Percentiles rank a stretch among this genome's conserved stretches.
phyloP scores from a whole-genome alignment of 306 rosid species.

The Lablab purpureus region DNA sequence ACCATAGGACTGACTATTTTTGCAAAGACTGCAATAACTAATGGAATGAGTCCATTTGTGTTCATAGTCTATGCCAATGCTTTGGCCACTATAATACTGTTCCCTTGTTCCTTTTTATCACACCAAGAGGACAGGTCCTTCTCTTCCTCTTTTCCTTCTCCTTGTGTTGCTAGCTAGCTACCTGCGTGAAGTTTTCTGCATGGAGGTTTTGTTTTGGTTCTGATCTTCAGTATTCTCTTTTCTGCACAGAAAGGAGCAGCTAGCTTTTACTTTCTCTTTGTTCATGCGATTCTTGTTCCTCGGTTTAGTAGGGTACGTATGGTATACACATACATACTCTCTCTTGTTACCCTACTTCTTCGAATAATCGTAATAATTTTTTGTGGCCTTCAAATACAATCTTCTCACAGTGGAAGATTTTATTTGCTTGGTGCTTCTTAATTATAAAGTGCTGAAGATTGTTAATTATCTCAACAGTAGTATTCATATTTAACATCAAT shows the following conservation, averaged over 20 bases:
- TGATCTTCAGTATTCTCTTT: constrained; percentile 5
- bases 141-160: neutral
- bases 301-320: constrained; percentile 80
- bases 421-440: too few relatives aligned
- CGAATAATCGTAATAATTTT: neutral
- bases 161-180: too few relatives aligned
- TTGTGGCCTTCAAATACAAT: neutral
- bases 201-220: constrained; percentile 17
- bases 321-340: neutral
- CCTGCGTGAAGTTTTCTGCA: constrained; percentile 27
- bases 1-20: constrained; percentile 69
- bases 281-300: constrained; percentile 68
- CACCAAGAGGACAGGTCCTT: constrained; percentile 54
- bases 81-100: constrained; percentile 61
- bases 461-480: too few relatives aligned
- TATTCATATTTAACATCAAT: neutral
- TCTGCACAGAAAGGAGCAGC: constrained; percentile 56
- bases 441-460: too few relatives aligned
- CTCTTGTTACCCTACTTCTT: neutral
- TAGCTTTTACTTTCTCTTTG: constrained; percentile 63
- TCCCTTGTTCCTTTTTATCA: constrained; percentile 65
- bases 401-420: neutral
- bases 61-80: constrained; percentile 72
- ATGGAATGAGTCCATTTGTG: constrained; percentile 75
- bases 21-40: constrained; percentile 69